These are phyloP conservation scores for Thraustochytrium sp. DNA, from an alignment of 352 stramenopile genomes.

Conservation along the genomic window DNA sequence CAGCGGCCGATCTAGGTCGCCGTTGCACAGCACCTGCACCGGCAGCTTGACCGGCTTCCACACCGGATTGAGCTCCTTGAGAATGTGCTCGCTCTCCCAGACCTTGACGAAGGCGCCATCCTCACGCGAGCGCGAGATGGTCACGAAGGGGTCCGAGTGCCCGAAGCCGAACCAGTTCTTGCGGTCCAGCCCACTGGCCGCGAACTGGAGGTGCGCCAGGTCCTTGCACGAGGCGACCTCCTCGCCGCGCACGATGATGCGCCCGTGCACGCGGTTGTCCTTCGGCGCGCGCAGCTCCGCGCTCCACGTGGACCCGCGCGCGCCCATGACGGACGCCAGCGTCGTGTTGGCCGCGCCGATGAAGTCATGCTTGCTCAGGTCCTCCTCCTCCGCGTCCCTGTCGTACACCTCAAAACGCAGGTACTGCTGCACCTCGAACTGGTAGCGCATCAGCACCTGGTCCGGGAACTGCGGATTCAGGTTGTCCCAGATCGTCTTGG, in stretches of 20 bases:
- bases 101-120: conserved; percentile 61
- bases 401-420: conserved; percentile 76
- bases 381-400: conserved; percentile 65
- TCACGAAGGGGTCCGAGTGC: conserved; percentile 70
- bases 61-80: conserved; percentile 66
- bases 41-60: conserved; percentile 58
- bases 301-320: conserved; percentile 50
- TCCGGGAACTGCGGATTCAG: conserved; percentile 69
- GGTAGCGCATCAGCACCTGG: conserved; percentile 70
- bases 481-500: conserved; percentile 67
- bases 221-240: conserved; percentile 52
- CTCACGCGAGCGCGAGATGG: conserved; percentile 52
- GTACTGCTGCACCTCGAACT: conserved; percentile 72
- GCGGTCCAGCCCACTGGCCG: conserved; percentile 63
- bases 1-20: conserved; percentile 62
- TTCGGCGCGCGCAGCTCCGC: neutral
- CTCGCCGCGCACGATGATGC: conserved; percentile 47
- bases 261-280: conserved; percentile 18
- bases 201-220: conserved; percentile 63
- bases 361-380: conserved; percentile 57
- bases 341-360: conserved; percentile 68
- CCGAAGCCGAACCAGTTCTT: conserved; percentile 68
- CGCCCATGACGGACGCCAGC: conserved; percentile 68
- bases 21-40: conserved; percentile 68
- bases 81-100: conserved; percentile 67